Evolutionary conservation across 2,329 filamentous ascomycete genomes (phyloP), one percentile per base, ranked within the genome.

Genomic region (Penicillium frequentans): DNA sequence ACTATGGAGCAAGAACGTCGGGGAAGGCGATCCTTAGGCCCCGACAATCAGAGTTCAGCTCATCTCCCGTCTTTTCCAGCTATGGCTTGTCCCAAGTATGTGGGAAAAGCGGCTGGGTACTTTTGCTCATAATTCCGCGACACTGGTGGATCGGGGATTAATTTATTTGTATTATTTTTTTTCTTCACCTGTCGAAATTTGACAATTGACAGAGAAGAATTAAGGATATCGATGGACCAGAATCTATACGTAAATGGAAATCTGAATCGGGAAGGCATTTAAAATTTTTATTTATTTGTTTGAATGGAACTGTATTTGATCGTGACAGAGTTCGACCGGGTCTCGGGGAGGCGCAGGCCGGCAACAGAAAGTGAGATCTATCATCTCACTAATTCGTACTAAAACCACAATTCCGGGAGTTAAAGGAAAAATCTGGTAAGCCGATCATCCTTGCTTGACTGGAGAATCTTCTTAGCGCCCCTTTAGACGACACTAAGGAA

Each of bases 371-470:
- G 64, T 69, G 64, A 72, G 70, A 73, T 73, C 71, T 73, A 73
- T 73, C 71, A 73, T 72, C 70, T 72, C 64, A 67, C 66, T 67
- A 68, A 67, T 57, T 65, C 56, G 53, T 66, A 70, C 69, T 71
- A 70, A 69, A 64, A 66, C 70, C 70, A 71, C 57, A 66, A 53
- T 62, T 67, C 64, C 70, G 70, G 69, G 70, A 71, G 43, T 52
- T 27, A 54, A 57, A 50, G 33, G 50, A 49, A 37, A 57, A 55
- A 51, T 45, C 55, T 37, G 23, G 49, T 46, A 55, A 68, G 62
- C 62, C 59, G 70, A 73, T 72, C 68, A 69, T 69, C 64, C 62
- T 67, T 64, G 56, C 66, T 66, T 68, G 66, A 70, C 66, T 67
- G 46, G 46, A 60, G 48, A 52, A 55, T 51, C 45, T 51, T 54